These are phyloP conservation scores for Nepenthes gracilis DNA, from an alignment of 148 eudicot species.

Conservation along the genomic window DNA sequence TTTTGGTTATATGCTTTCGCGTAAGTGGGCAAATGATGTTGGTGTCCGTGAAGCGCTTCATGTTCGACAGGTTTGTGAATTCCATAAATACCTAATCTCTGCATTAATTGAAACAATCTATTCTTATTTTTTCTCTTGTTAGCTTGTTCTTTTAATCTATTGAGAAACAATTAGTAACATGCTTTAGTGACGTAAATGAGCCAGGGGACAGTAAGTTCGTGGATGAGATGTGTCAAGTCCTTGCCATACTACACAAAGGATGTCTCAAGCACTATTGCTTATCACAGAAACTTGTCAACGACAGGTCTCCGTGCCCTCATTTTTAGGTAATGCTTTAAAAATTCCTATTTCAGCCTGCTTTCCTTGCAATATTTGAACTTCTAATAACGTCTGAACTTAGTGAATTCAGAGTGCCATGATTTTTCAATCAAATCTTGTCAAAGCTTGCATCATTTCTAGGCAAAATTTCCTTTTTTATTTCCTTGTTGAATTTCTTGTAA, in stretches of 20 bases:
- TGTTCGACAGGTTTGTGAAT: constrained; percentile 6
- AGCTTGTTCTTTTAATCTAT: too few relatives aligned
- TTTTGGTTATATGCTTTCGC: constrained; percentile 7
- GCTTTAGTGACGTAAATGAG: neutral
- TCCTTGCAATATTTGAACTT: neutral
- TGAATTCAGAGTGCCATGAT: neutral
- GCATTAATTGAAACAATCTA: neutral
- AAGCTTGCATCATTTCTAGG: neutral
- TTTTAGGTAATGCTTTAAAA: constrained; percentile 13
- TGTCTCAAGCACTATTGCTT: constrained; percentile 10
- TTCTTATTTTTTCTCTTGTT: neutral
- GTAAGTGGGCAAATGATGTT: constrained; percentile 13
- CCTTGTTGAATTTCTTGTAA: too few relatives aligned
- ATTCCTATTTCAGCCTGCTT: neutral
- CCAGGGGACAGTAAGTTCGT: constrained; percentile 15
- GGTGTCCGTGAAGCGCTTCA: constrained; percentile 13
- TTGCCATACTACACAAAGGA: constrained; percentile 5
- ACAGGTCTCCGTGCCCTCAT: constrained; percentile 15
- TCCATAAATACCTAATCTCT: neutral
- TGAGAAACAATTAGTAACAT: neutral
- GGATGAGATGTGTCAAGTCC: constrained; percentile 16
- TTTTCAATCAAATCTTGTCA: neutral
- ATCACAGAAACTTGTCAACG: constrained; percentile 14
- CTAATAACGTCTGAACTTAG: neutral
- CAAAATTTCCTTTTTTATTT: neutral